Conservation (phyloP, 345 rosid genomes). For the Gossypium turneri region DNA sequence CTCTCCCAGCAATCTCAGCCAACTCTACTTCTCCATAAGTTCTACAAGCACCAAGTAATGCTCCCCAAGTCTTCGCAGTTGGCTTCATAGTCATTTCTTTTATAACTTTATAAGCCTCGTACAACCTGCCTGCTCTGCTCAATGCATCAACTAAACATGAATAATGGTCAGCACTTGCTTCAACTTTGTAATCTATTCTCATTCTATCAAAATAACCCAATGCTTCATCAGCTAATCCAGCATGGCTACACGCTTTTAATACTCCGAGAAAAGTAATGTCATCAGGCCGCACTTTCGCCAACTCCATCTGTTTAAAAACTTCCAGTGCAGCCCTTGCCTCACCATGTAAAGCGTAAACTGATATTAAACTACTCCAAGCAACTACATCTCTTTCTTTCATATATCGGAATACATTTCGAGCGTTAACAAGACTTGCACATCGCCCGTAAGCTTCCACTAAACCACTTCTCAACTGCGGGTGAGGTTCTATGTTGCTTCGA, state of each 20-base stretch:
- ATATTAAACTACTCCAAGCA: conserved; percentile 66
- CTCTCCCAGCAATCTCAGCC: conserved; percentile 54
- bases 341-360: conserved; percentile 62
- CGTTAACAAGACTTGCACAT: conserved; percentile 42
- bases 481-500: conserved; percentile 40
- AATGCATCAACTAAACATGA: conserved; percentile 59
- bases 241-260: conserved; percentile 65
- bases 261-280: conserved; percentile 54
- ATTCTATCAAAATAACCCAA: conserved; percentile 36
- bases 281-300: conserved; percentile 44
- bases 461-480: conserved; percentile 47
- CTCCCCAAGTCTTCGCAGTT: conserved; percentile 63
- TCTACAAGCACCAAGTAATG: conserved; percentile 56
- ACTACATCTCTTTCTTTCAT: conserved; percentile 51
- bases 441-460: conserved; percentile 60
- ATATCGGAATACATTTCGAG: conserved; percentile 31
- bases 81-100: conserved; percentile 45
- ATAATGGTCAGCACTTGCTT: conserved; percentile 51
- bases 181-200: conserved; percentile 33
- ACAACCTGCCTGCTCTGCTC: conserved; percentile 53
- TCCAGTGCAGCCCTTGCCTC: conserved; percentile 44
- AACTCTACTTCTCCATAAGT: conserved; percentile 56
- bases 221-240: conserved; percentile 60
- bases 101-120: conserved; percentile 49
- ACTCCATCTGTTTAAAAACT: conserved; percentile 53